phyloP scores from a whole-genome alignment of 257 asterid genomes.

The Penstemon eatonii region DNA sequence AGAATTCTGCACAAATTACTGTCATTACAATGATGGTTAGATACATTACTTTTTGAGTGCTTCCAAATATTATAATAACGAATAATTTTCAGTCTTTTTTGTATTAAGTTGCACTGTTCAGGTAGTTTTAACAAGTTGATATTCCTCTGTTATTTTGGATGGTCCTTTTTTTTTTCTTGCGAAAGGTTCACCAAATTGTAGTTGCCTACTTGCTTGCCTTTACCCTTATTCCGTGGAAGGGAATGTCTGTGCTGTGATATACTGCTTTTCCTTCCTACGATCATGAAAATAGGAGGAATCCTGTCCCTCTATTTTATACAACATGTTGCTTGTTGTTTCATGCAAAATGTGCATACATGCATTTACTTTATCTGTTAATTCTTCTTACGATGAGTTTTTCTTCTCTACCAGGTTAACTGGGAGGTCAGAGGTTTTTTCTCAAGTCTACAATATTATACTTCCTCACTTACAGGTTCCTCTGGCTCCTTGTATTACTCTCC shows the following conservation, averaged over 20 bases:
- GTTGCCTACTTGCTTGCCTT: neutral
- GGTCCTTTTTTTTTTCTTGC: neutral
- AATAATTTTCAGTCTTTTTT: too few species aligned
- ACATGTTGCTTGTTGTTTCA: neutral
- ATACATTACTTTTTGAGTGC: neutral
- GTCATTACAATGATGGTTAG: neutral
- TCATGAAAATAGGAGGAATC: neutral
- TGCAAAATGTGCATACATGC: constrained; percentile 7
- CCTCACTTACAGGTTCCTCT: constrained; percentile 79
- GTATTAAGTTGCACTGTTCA: neutral
- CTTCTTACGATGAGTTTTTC: constrained; percentile 4
- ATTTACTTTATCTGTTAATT: constrained; percentile 12
- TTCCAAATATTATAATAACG: neutral
- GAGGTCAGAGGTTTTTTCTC: constrained; percentile 54
- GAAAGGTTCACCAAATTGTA: neutral
- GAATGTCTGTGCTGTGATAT: neutral
- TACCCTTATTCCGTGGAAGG: neutral
- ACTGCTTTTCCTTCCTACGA: neutral
- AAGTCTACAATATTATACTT: constrained; percentile 51
- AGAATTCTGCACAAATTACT: neutral
- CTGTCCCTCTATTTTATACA: neutral
- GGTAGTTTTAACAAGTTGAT: neutral
- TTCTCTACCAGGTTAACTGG: constrained; percentile 58
- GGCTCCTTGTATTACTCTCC: constrained; percentile 23
- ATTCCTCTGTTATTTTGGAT: neutral